Evolutionary conservation across 257 asterid species (phyloP).

Genomic region (Perilla frutescens): DNA sequence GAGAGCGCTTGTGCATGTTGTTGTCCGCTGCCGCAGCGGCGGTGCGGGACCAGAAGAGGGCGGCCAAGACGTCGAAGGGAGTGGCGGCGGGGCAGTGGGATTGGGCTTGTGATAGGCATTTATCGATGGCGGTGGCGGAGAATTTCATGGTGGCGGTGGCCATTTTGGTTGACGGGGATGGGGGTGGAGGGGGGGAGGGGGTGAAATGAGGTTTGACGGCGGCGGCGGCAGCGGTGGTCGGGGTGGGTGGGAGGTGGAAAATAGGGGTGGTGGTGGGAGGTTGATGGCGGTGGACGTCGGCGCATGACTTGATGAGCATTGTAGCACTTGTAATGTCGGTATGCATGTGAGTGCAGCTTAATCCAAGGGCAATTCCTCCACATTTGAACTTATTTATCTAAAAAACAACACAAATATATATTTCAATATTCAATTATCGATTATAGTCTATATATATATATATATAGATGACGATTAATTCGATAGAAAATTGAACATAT

Average conservation of each 20-base stretch:
- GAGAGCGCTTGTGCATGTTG: slow-evolving; percentile 16
- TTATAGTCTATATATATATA: too few species aligned
- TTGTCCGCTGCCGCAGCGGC: slow-evolving; percentile 3
- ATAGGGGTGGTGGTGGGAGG: slow-evolving; percentile 47
- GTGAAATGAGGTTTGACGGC: neutral
- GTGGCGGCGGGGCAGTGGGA: slow-evolving; percentile 53
- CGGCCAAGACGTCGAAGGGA: slow-evolving; percentile 59
- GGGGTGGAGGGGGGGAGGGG: neutral
- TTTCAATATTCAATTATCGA: too few species aligned
- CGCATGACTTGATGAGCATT: slow-evolving; percentile 59
- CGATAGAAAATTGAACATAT: too few species aligned
- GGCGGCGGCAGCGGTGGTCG: neutral
- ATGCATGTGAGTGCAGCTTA: slow-evolving; percentile 71
- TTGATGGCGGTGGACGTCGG: slow-evolving; percentile 48
- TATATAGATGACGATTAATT: too few species aligned
- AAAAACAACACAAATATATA: neutral
- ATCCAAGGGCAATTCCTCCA: slow-evolving; percentile 69
- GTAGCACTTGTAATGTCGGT: slow-evolving; percentile 66
- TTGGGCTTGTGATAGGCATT: slow-evolving; percentile 38
- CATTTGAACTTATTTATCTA: slow-evolving; percentile 66
- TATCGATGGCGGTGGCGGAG: slow-evolving; percentile 41
- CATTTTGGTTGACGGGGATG: slow-evolving; percentile 35
- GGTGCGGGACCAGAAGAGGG: slow-evolving; percentile 60
- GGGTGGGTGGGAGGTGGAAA: slow-evolving; percentile 40
- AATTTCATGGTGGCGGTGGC: slow-evolving; percentile 52